These are phyloP conservation scores for Pontederia crassipes DNA, from an alignment of 176 grass and related monocot species.

Conservation along the genomic window DNA sequence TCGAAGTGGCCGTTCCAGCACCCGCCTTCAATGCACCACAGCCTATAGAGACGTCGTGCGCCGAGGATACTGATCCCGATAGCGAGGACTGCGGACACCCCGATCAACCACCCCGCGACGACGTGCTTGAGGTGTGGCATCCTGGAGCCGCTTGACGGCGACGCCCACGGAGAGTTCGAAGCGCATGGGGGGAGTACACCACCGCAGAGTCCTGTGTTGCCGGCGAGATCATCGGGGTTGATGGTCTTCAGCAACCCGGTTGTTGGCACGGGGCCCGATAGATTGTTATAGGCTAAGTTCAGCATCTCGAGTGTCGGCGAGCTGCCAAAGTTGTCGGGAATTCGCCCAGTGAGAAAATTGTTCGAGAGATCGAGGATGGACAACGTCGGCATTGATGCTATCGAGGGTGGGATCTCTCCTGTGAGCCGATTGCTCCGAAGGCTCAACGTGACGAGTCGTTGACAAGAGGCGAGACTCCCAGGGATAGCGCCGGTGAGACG, in stretches of 20 bases:
- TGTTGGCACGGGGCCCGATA: conserved; percentile 54
- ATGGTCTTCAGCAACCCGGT: conserved; percentile 66
- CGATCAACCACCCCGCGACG: conserved; percentile 65
- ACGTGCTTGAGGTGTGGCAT: conserved; percentile 63
- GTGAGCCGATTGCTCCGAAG: conserved; percentile 67
- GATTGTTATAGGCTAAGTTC: conserved; percentile 89
- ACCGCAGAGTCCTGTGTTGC: conserved; percentile 66
- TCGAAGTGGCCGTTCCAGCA: conserved; percentile 48
- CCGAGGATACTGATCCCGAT: conserved; percentile 30
- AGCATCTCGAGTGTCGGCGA: conserved; percentile 88
- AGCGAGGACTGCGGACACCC: conserved; percentile 33
- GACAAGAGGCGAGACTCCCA: conserved; percentile 59
- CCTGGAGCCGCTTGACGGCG: conserved; percentile 17
- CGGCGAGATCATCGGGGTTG: conserved; percentile 80
- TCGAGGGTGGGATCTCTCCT: conserved; percentile 42
- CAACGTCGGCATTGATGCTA: conserved; percentile 80
- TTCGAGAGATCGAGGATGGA: conserved; percentile 82
- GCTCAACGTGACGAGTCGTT: conserved; percentile 64
- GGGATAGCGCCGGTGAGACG: conserved; percentile 53
- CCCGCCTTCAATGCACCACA: conserved; percentile 47
- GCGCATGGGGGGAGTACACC: conserved; percentile 53
- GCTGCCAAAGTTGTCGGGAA: conserved; percentile 76
- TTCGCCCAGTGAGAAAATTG: conserved; percentile 68
- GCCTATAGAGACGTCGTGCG: conserved; percentile 42
- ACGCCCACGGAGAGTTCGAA: conserved; percentile 11